Base-by-base conservation (phyloP, 116 monocot genomes). In the Dioscorea cayenensis region DNA sequence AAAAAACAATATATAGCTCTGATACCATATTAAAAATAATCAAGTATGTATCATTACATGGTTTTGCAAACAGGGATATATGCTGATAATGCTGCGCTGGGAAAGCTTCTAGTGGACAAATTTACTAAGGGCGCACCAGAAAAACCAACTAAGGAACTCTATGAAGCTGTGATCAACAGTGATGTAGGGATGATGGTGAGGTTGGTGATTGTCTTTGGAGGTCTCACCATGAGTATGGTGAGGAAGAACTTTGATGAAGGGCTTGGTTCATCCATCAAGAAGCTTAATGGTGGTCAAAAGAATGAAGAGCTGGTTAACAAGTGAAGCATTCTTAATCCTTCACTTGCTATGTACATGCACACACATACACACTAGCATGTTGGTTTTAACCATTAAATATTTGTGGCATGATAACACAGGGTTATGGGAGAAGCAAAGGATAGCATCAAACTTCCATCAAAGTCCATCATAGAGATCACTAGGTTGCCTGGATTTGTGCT, bases 171-270 rank as follows among this genome's bases (percentile, higher is more conserved):
- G 68, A 86, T 86, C 23, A 66, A 87, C 37, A 76, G 67, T 13
- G 90, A 87, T 50, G 69, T 84, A 13, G 73, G 63, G 8, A 37
- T 86, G 72, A 68, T 28, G 51, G 82, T 84, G 49, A 87, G 82
- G 75, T 43, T 90, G 67, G 79, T 87, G 17, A 87, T 90, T 27
- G 84, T 84, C 21, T 87, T 90, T 52, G 43, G 77, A 55, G 72
- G 38, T 2, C 73, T 90, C 67, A 82, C 67, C 55, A 82, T 90
- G 87, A 77, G 72, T 68, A 70, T 78, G 72, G 82, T 87, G 14
- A 81, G 82, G 36, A 90, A 82, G 64, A 87, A 68, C 77, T 84
- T 90, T n/a, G 87, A 84, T 52, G 86, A 90, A 23, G 82, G 84
- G 14, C 66, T 90, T 6, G 84, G 90, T 0, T 82, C n/a, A 10